phyloP scores from a whole-genome alignment of 768 basidiomycete species.

The Rhizopogon salebrosus region DNA sequence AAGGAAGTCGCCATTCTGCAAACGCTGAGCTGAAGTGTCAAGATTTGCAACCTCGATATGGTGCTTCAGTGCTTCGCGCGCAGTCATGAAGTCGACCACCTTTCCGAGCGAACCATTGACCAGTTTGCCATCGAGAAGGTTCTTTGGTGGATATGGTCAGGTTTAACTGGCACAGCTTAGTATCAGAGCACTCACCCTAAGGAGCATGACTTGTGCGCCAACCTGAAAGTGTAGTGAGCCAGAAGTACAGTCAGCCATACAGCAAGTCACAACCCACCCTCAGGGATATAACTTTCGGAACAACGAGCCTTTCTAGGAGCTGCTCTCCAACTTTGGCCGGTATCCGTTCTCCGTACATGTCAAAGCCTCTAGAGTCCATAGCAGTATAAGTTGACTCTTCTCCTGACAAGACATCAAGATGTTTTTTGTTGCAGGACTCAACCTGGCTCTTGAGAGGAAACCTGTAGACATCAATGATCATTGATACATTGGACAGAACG shows the following conservation, averaged over 20 bases:
- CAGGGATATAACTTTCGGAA: slow-evolving; percentile 41
- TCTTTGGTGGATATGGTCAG: slow-evolving; percentile 15
- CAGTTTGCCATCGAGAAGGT: slow-evolving; percentile 24
- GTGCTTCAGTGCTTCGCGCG: slow-evolving; percentile 23
- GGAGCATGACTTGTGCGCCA: slow-evolving; percentile 79
- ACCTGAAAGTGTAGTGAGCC: slow-evolving; percentile 22
- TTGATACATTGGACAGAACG: background rate
- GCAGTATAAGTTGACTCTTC: slow-evolving; percentile 29
- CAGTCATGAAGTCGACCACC: slow-evolving; percentile 36
- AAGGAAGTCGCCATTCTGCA: background rate
- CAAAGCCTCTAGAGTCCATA: slow-evolving; percentile 41
- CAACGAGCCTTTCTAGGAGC: slow-evolving; percentile 45
- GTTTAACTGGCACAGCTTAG: too few relatives aligned
- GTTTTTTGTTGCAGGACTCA: slow-evolving; percentile 17
- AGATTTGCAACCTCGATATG: slow-evolving; percentile 24
- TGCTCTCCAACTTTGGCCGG: slow-evolving; percentile 18
- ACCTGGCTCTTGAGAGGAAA: slow-evolving; percentile 25
- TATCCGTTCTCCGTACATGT: slow-evolving; percentile 32
- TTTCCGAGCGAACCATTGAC: slow-evolving; percentile 94
- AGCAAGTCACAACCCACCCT: slow-evolving; percentile 31
- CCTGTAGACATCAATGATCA: slow-evolving; percentile 5
- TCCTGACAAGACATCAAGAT: slow-evolving; percentile 21
- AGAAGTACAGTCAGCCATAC: background rate
- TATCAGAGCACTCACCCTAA: slow-evolving; percentile 23
- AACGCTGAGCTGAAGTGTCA: slow-evolving; percentile 11